Base-by-base conservation (phyloP, 257 asterid species). In the Forsythia viridissima region DNA sequence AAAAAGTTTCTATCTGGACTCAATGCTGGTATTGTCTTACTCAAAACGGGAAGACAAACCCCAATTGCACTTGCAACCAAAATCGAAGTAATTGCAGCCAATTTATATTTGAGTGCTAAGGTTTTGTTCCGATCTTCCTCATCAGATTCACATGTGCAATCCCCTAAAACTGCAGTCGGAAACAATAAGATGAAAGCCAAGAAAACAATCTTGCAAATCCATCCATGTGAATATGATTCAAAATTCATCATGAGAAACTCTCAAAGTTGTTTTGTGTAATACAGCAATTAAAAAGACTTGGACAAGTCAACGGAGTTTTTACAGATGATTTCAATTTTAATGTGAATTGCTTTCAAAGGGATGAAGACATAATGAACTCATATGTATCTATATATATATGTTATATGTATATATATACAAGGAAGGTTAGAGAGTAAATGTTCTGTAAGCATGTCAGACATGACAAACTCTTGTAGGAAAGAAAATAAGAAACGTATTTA, bases 1-100 rank as follows among this genome's bases (percentile, higher is more conserved):
- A 90, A 90, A 0, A 88, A 18, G 38, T 48, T 75, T 4, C 78
- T 65, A 4, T 90, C 92, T 0, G 90, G 90, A 42, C 69, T 79
- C 39, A 89, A 24, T 0, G 83, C 83, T 8, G 80, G 78, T 13
- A 87, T 16, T 10, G 24, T 65, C 36, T 52, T 79, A 8, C 89
- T 89, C 42, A 81, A 11, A 41, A 73, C 71, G 12, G 90, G 92
- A 0, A 88, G 52, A 13, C 84, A 79, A 0, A 88, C 87, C 0
- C 90, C 88, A 4, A 66, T 16, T 0, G 74, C 84, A 42, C 90
- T 70, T 3, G 86, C 86, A 4, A 67, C 37, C 5, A 87, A 72
- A 11, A 87, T 80, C 3, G 90, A 61, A n/a, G 80, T 83, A 1
- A 85, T 18, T 1, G 86, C 87, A 2, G 67, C 72, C 6, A 82